Evolutionary conservation across 1,139 yeast species (phyloP).

Genomic region (Barnettozyma hawaiiensis): DNA sequence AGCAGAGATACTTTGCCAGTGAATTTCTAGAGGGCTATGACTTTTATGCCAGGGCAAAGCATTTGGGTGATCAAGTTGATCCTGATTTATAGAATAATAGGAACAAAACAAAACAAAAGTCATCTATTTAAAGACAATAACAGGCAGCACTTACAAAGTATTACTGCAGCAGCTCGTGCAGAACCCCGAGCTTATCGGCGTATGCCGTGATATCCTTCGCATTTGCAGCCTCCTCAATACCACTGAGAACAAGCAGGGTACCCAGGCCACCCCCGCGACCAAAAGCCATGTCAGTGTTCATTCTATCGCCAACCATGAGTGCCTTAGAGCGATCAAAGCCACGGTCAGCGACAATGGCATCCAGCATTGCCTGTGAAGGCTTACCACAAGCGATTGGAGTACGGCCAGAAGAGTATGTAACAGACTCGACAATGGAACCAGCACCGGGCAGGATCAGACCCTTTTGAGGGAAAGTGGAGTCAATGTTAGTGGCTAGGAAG

Average conservation of each 20-base stretch:
- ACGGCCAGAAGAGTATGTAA: conserved; percentile 73
- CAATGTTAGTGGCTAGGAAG: conserved; percentile 92
- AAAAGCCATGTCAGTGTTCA: conserved; percentile 91
- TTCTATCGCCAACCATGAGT: conserved; percentile 92
- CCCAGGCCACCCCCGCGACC: conserved; percentile 82
- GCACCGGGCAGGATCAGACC: conserved; percentile 91
- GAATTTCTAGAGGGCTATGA: conserved; percentile 29
- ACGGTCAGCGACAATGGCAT: conserved; percentile 68
- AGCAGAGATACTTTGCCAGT: conserved; percentile 65
- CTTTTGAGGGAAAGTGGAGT: conserved; percentile 87
- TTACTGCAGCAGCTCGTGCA: conserved; percentile 45
- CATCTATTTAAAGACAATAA: no score
- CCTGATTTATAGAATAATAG: conserved; percentile 29
- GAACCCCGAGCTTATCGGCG: conserved; percentile 70
- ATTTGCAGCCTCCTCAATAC: conserved; percentile 72
- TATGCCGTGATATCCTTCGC: conserved; percentile 54
- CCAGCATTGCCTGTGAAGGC: conserved; percentile 87
- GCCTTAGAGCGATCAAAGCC: conserved; percentile 56
- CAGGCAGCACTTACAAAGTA: no score
- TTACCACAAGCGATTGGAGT: conserved; percentile 82
- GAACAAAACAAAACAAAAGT: neutral
- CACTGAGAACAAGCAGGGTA: conserved; percentile 82
- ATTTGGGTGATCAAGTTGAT: conserved; percentile 38
- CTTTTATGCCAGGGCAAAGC: conserved; percentile 36
- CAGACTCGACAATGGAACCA: conserved; percentile 81